These are phyloP conservation scores for Nemania diffusa DNA, from an alignment of 2,329 filamentous ascomycete genomes.

Conservation along the genomic window DNA sequence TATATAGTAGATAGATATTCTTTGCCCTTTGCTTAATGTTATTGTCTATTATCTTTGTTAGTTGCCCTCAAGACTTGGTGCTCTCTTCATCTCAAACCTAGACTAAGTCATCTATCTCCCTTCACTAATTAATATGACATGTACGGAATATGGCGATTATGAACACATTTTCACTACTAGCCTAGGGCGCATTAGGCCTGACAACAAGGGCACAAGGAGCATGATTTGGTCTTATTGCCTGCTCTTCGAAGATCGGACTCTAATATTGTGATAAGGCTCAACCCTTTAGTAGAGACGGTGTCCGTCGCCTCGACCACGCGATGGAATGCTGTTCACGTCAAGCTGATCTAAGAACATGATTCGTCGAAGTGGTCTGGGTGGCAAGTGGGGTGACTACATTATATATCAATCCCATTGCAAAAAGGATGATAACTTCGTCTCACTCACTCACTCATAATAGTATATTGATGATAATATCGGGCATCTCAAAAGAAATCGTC, in stretches of 20 bases:
- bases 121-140: too few relatives aligned
- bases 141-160: neutral
- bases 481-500: slow-evolving; percentile 23
- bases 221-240: neutral
- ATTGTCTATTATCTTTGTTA: too few relatives aligned
- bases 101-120: neutral
- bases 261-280: neutral
- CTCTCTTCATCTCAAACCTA: neutral
- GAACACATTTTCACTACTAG: neutral
- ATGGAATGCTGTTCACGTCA: neutral
- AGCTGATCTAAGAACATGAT: neutral
- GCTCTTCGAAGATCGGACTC: neutral
- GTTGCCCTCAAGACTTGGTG: too few relatives aligned
- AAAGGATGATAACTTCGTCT: neutral
- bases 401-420: neutral
- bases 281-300: neutral
- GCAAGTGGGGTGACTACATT: neutral
- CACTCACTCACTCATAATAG: neutral
- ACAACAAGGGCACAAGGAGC: neutral
- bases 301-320: too few relatives aligned
- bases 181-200: too few relatives aligned
- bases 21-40: too few relatives aligned
- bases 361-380: neutral
- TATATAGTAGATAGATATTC: too few relatives aligned
- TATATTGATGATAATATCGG: slow-evolving; percentile 7